Conservation (phyloP, 768 basidiomycete genomes). For the Tulasnella sp. region DNA sequence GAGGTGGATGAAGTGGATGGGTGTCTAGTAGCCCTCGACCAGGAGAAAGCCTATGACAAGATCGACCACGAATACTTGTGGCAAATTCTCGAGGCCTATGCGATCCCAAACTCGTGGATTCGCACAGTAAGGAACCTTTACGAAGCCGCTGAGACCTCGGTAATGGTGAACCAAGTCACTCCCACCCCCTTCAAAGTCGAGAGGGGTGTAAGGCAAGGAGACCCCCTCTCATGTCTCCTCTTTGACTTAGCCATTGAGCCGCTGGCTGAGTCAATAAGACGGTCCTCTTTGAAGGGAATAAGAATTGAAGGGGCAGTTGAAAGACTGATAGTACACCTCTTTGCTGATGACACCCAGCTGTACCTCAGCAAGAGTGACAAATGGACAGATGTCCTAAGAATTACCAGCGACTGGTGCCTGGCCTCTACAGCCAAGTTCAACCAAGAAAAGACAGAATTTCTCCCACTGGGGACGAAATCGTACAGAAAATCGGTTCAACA, state of each 20-base stretch:
- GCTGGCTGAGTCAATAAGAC: background rate
- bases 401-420: background rate
- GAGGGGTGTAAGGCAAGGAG: slow-evolving; percentile 20
- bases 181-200: background rate
- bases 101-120: background rate
- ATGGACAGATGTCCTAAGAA: background rate
- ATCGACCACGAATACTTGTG: slow-evolving; percentile 19
- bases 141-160: background rate
- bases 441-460: background rate
- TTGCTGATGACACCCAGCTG: slow-evolving; percentile 24
- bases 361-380: slow-evolving; percentile 17
- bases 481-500: background rate
- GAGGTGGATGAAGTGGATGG: slow-evolving; percentile 7
- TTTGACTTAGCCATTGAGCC: slow-evolving; percentile 12
- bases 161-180: background rate
- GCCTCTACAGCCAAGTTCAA: background rate
- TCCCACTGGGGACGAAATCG: background rate
- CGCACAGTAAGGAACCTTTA: background rate
- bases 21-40: slow-evolving; percentile 3
- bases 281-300: slow-evolving; percentile 17
- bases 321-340: slow-evolving; percentile 18
- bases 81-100: background rate
- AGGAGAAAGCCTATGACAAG: slow-evolving; percentile 26
- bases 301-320: slow-evolving; percentile 1
- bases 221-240: slow-evolving; percentile 20